Base-by-base conservation (phyloP, 176 grass and related monocot species). In the Olyra latifolia region DNA sequence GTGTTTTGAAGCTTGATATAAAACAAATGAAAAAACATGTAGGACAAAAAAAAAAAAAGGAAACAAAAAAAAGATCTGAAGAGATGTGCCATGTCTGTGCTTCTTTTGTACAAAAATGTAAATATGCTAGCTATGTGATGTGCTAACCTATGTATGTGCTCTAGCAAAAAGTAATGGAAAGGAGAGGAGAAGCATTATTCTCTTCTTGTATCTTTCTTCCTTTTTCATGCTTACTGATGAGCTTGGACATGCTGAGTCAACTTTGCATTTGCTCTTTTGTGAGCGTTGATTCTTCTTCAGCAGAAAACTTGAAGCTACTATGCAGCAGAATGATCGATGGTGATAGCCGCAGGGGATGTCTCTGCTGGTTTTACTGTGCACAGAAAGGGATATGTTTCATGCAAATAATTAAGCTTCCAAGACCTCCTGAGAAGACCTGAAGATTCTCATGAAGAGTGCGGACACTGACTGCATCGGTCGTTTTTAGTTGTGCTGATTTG, bases 1-100 rank as follows among this genome's bases (percentile, higher is more conserved):
- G 87, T 70, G 76, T 89, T 89, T 89, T 89, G 45, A 89, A 89
- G 82, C 82, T 89, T 89, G 87, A 89, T 85, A 45, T 46, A 64
- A 66, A 42, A 42, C 32, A 35, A 76, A 64, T n/a, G 49, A 65
- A 77, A 80, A 76, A 76, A 55, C n/a, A 48, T 35, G 64, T 81
- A 64, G 82, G 50, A 24, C 55, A 85, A 76, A 89, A 84, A 47
- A 47, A n/a, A n/a, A 3, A 2, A 57, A 5, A 14, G 16, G 52
- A 7, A 29, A 6, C n/a, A n/a, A 43, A 71, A 45, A n/a, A 71
- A 16, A 41, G 11, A 81, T 71, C 53, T 71, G 20, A 16, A 47
- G 25, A 82, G 27, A 52, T 82, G 69, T 40, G 29, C 44, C 17
- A 53, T 73, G 69, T 62, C 50, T 73, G 69, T 82, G 80, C 69